Conservation (phyloP, 306 rosid species). For the Datisca glomerata region DNA sequence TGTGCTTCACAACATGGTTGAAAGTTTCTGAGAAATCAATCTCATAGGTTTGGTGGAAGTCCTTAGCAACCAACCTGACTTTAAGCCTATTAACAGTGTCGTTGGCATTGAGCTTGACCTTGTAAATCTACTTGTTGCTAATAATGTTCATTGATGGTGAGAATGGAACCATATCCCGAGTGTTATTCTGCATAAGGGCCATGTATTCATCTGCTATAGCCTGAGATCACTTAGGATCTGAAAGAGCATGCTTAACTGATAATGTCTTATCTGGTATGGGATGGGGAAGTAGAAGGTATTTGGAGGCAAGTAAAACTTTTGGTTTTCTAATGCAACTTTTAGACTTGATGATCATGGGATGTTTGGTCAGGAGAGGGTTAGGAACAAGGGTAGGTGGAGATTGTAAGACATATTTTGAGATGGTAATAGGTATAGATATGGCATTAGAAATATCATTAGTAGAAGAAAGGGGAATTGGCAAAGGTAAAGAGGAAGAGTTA, state of each 20-base stretch:
- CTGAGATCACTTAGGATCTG: too few species aligned
- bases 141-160: not conserved
- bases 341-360: too few species aligned
- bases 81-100: not conserved
- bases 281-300: not conserved
- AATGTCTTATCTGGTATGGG: not conserved
- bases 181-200: not conserved
- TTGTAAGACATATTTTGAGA: too few species aligned
- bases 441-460: not conserved
- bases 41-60: not conserved
- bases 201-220: too few species aligned
- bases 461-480: not conserved
- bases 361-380: too few species aligned
- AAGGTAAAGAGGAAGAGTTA: not conserved
- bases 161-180: not conserved
- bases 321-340: not conserved
- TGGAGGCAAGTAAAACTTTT: not conserved
- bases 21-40: not conserved
- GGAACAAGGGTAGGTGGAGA: not conserved
- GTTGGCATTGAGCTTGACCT: too few species aligned
- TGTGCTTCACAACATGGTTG: not conserved
- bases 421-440: not conserved
- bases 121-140: too few species aligned
- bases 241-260: not conserved
- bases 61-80: not conserved